Evolutionary conservation across 228 moss, liverwort and hornwort species (phyloP), one percentile per base, ranked within the genome.

Genomic region (Sphagnum fallax): DNA sequence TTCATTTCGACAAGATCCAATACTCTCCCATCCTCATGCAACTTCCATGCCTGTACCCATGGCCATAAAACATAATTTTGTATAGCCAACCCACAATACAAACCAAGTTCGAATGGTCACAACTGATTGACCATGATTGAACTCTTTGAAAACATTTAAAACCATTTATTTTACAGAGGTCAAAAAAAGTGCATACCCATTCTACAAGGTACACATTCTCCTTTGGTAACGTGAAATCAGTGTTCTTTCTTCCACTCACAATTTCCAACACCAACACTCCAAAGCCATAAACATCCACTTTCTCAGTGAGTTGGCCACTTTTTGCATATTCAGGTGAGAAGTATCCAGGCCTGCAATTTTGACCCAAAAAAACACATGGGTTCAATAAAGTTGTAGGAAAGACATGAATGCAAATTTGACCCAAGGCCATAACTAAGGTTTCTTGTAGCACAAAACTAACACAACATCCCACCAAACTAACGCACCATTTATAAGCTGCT

Each of bases 1-100:
- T 71, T 73, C 48, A 16, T 13, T 59, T 76, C 73, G 13, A 80
- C 48, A 6, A 73, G 66, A 53, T 80, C 76, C 14, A 80, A 52
- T 57, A 80, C 16, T 49, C 61, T 8, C 16, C 69, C 67, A 48
- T 70, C 72, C 49, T 80, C 75, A 4, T 72, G 72, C 32, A 67
- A 73, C 4, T 49, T 14, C 75, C 79, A 76, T 5, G 70, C 70
- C 80, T 76, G 62, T 69, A 55, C 12, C 9, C 8, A 12, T 12
- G 2, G 8, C 55, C 8, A 12, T 8, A 12, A 55, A 55, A 55
- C 9, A 55, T 8, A 55, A 8, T 8, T 8, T 8, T 55, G 8
- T 55, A 12, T 8, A 12, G 8, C 4, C 1, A 55, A 55, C 12
- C 8, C 8, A 55, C 9, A 55, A 55, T 8, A 12, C 55, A 55